These are phyloP conservation scores for Lophium mytilinum DNA, from an alignment of 495 filamentous ascomycete species.

Conservation along the genomic window DNA sequence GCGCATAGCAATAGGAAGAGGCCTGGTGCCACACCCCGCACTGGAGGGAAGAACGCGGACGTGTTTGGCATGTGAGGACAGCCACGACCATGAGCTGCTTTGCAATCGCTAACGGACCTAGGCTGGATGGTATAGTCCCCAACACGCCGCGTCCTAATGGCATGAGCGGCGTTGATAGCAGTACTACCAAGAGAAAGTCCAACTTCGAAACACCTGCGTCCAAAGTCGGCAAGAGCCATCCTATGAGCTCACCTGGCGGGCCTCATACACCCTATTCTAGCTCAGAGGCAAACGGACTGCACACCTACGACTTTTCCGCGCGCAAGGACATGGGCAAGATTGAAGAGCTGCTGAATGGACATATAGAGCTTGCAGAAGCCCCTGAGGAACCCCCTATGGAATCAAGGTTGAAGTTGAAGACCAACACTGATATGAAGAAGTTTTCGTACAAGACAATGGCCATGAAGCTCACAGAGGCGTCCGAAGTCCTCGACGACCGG, in stretches of 20 bases:
- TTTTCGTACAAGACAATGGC: conserved; percentile 87
- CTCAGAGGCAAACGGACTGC: conserved; percentile 6
- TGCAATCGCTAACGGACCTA: conserved; percentile 24
- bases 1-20: conserved; percentile 56
- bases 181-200: conserved; percentile 53
- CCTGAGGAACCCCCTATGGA: conserved; percentile 58
- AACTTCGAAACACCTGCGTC: conserved; percentile 50
- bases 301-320: conserved; percentile 53
- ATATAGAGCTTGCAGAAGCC: conserved; percentile 48
- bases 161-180: conserved; percentile 42
- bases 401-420: conserved; percentile 69
- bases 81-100: conserved; percentile 6
- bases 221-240: conserved; percentile 42
- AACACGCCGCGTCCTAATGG: conserved; percentile 52
- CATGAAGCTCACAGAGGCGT: conserved; percentile 86
- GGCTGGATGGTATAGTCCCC: conserved; percentile 70
- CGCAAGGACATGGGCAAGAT: conserved; percentile 71
- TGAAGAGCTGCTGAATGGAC: conserved; percentile 71
- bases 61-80: conserved; percentile 74
- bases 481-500: conserved; percentile 86
- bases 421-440: conserved; percentile 79
- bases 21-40: conserved; percentile 54
- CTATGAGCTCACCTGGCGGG: conserved; percentile 41
- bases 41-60: conserved; percentile 49
- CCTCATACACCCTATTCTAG: conserved; percentile 24